phyloP scores from a whole-genome alignment of 2,329 filamentous ascomycete species.

The Pseudogymnoascus sp. region DNA sequence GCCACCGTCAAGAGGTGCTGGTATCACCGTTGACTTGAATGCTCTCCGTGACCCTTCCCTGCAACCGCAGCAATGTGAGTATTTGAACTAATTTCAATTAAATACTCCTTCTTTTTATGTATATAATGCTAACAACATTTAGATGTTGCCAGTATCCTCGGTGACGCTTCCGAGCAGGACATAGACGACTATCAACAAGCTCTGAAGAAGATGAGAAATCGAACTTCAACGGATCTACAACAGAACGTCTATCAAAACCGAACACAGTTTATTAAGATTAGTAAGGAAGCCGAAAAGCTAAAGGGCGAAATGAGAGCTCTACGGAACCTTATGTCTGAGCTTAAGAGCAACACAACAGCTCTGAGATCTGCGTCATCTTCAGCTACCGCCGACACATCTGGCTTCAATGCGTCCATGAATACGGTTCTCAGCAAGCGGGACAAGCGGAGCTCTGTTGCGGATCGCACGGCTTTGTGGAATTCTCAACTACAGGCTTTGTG shows the following conservation, averaged over 20 bases:
- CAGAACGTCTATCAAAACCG: constrained; percentile 96
- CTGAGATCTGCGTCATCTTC: constrained; percentile 51
- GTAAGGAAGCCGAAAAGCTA: constrained; percentile 95
- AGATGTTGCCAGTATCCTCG: constrained; percentile 31
- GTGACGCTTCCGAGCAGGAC: constrained; percentile 26
- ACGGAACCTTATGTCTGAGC: constrained; percentile 81
- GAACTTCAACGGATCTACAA: constrained; percentile 59
- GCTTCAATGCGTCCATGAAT: constrained; percentile 43
- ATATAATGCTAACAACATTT: constrained; percentile 13
- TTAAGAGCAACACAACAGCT: constrained; percentile 68
- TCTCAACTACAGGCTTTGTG: constrained; percentile 72
- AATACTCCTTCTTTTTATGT: background rate
- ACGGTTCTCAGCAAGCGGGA: constrained; percentile 57
- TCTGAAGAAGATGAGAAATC: constrained; percentile 23
- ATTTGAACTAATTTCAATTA: background rate
- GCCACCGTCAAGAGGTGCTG: constrained; percentile 32
- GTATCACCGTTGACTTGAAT: constrained; percentile 64
- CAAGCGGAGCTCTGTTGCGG: constrained; percentile 81
- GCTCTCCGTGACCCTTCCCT: constrained; percentile 73
- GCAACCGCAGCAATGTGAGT: constrained; percentile 66
- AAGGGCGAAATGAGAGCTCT: constrained; percentile 93
- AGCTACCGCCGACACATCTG: constrained; percentile 38
- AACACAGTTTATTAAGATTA: constrained; percentile 98
- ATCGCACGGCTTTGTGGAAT: constrained; percentile 58
- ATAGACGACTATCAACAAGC: constrained; percentile 26